Base-by-base conservation (phyloP, 2,329 filamentous ascomycete genomes). In the Fusarium vanettenii region DNA sequence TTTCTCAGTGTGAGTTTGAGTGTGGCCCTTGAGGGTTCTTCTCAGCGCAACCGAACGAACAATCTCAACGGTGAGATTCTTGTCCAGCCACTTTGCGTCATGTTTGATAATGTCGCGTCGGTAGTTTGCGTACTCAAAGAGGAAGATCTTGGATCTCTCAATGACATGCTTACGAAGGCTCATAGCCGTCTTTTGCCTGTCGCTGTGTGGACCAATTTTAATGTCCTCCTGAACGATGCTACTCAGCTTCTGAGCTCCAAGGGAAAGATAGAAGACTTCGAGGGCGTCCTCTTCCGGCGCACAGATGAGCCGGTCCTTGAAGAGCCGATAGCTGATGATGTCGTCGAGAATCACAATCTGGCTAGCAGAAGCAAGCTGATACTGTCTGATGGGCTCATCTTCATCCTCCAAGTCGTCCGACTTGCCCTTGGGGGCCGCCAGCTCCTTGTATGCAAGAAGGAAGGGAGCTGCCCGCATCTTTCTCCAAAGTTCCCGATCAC, bases 1-100 rank as follows among this genome's bases (percentile, higher is more conserved):
- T 80, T 92, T 95, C 84, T 95, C 93, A 5, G 87, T 92, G 80
- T 94, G 92, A 22, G 90, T 91, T 77, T 94, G 88, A 66, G 87
- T 87, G 43, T 92, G 91, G 1, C 92, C 93, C 67, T 89, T 90
- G 13, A 98, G 88, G n/a, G 92, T 93, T 70, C 94, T 91, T 27
- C 92, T 91, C 43, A 98, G 89, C 6, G 92, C 91, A 62, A 99
- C 92, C 1, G 92, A 92, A 27, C 92, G 91, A 11, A 98, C 95
- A 64, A 93, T 89, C 74, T 93, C 89, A 4, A 99, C 94, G 0
- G 86, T 87, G 16, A 99, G 85, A 75, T 97, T 93, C 80, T 94
- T 94, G 78, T 97, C 95, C 13, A 99, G 86, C 97, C 97, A 99
- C 77, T 93, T 94, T 8, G 91, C 89, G 81, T 98, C 95, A 79